Base-by-base conservation (phyloP, 495 filamentous ascomycete species). In the Bacidia rubella region DNA sequence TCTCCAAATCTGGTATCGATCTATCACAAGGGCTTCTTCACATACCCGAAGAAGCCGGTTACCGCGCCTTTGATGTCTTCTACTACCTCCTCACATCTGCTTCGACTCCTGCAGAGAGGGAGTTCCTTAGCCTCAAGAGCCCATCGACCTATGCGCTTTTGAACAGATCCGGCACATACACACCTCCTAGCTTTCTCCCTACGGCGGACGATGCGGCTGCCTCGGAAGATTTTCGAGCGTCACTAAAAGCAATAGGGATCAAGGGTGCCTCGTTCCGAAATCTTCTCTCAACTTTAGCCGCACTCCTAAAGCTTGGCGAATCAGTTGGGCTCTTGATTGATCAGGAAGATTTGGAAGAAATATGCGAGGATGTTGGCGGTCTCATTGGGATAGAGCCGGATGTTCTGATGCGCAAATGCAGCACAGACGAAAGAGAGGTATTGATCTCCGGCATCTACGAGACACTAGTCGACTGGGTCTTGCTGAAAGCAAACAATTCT, bases 11-110 rank as follows among this genome's bases (percentile, higher is more conserved):
- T 22, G 92, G 92, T 20, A 84, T 97, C 54, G 86, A 97, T 64
- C 89, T 89, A 7, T 65, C 72, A 11, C 79, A 80, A 53, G 92
- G 92, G 21, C 72, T 98, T 21, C 73, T 97, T 24, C 79, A 87
- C 35, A 77, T 97, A 23, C 86, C 92, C 0, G 65, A 78, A 0
- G 80, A 94, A 62, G 53, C 79, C 5, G 92, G 93, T 20, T 88
- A 85, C 62, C 81, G 92, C 53, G 92, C 90, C n/a, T 98, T 97
- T 60, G 90, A 98, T 62, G 93, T 90, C 24, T 98, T 97, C 65
- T 98, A 98, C 68, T 97, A 96, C 58, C 79, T 98, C 2, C 73
- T 95, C 21, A 93, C 90, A 0, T 86, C 85, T 24, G 82, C 87
- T 12, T 93, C 92, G 0, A 93, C 89, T 1, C 84, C 83, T 1